These are phyloP conservation scores for Selaginella tamariscina DNA, from an alignment of 75 land plant species.

Conservation along the genomic window DNA sequence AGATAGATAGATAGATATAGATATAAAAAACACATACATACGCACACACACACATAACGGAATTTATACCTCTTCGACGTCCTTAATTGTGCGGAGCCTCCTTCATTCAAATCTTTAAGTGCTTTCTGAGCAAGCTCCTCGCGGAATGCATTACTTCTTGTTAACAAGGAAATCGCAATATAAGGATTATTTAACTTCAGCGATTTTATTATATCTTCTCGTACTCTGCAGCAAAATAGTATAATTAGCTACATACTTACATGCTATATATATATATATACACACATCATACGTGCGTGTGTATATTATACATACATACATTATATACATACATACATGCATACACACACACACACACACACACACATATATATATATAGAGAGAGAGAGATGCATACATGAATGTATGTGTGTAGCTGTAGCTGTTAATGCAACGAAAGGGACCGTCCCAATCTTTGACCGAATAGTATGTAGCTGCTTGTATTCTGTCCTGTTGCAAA, in stretches of 20 bases:
- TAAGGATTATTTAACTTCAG: slow-evolving; percentile 42
- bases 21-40: slow-evolving; percentile 60
- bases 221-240: slow-evolving; percentile 65
- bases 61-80: slow-evolving; percentile 59
- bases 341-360: too few relatives aligned
- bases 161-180: slow-evolving; percentile 44
- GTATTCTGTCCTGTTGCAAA: slow-evolving; percentile 46
- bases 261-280: not conserved
- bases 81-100: slow-evolving; percentile 65
- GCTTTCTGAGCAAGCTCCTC: slow-evolving; percentile 56
- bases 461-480: slow-evolving; percentile 43
- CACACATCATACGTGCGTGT: slow-evolving; percentile 3
- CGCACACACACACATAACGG: slow-evolving; percentile 36
- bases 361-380: too few relatives aligned
- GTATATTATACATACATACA: too few relatives aligned
- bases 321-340: too few relatives aligned
- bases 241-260: too few relatives aligned
- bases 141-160: slow-evolving; percentile 30
- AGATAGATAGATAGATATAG: too few relatives aligned
- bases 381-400: too few relatives aligned
- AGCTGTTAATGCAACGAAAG: slow-evolving; percentile 71
- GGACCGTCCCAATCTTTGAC: slow-evolving; percentile 35
- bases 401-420: slow-evolving; percentile 82
- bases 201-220: slow-evolving; percentile 47
- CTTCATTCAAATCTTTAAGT: slow-evolving; percentile 27